These are phyloP conservation scores for Colletotrichum horii DNA, from an alignment of 2,329 filamentous ascomycete genomes.

Conservation along the genomic window DNA sequence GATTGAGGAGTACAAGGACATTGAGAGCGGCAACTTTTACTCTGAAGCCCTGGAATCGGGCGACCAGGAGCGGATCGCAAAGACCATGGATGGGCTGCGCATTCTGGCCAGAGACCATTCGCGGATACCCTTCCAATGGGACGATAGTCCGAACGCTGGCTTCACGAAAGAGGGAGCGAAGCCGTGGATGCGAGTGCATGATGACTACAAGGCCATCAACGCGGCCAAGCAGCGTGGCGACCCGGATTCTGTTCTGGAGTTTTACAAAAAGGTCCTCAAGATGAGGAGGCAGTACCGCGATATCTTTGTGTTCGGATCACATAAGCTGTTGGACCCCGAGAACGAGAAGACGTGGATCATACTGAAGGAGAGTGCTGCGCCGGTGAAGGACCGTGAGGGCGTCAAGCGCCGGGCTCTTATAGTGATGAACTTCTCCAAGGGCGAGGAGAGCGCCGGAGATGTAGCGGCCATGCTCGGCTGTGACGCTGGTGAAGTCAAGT, in stretches of 20 bases:
- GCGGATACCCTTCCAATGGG: conserved; percentile 72
- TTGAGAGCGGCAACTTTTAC: conserved; percentile 60
- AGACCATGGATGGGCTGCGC: conserved; percentile 57
- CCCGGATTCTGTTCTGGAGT: conserved; percentile 57
- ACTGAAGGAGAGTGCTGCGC: conserved; percentile 39
- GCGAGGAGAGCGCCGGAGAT: conserved; percentile 31
- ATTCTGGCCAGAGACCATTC: conserved; percentile 68
- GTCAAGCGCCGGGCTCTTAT: conserved; percentile 40
- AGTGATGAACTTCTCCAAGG: conserved; percentile 51
- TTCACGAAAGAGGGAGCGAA: conserved; percentile 53
- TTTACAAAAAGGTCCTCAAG: conserved; percentile 60
- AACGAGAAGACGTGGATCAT: conserved; percentile 64
- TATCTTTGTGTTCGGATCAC: conserved; percentile 67
- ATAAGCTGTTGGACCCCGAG: conserved; percentile 55
- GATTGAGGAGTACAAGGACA: conserved; percentile 58
- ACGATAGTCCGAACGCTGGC: conserved; percentile 59
- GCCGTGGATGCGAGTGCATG: conserved; percentile 74
- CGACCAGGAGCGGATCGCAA: conserved; percentile 39
- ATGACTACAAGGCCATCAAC: conserved; percentile 62
- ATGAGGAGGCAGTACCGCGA: conserved; percentile 61
- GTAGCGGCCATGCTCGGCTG: conserved; percentile 27
- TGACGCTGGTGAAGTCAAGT: conserved; percentile 5
- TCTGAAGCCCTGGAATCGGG: conserved; percentile 43
- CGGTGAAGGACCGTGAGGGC: conserved; percentile 18
- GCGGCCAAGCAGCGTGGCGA: conserved; percentile 52